Conservation (phyloP, 345 rosid genomes). For the Rhizophora apiculata region DNA sequence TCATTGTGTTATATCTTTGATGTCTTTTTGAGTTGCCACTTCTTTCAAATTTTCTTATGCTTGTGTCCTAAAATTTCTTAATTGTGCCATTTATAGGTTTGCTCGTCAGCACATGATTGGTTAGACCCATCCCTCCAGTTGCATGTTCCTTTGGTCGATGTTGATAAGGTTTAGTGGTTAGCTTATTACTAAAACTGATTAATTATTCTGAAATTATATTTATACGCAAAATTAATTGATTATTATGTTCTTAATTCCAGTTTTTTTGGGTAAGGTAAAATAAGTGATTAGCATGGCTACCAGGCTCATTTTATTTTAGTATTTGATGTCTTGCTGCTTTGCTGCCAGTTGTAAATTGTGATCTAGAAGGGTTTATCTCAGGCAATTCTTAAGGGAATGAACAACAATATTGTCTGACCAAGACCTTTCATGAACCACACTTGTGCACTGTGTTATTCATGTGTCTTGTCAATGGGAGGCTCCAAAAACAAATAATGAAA, state of each 20-base stretch:
- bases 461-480: no score
- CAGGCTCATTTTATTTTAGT: neutral
- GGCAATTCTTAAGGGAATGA: neutral
- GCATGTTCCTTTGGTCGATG: conserved; percentile 88
- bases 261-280: neutral
- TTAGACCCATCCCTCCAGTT: conserved; percentile 67
- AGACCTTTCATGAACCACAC: neutral
- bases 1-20: neutral
- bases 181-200: neutral
- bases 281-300: neutral
- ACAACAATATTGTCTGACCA: no score
- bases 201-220: neutral
- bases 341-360: neutral
- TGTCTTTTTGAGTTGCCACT: neutral
- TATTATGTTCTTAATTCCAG: neutral
- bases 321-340: neutral
- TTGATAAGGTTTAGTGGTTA: conserved; percentile 72
- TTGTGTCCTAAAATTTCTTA: neutral
- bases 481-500: no score
- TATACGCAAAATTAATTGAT: neutral
- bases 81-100: conserved; percentile 39
- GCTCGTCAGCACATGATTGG: conserved; percentile 52
- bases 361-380: no score
- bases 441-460: no score
- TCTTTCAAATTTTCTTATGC: neutral